Evolutionary conservation across 2,329 filamentous ascomycete genomes (phyloP), one percentile per base, ranked within the genome.

Genomic region (Paecilomyces dactylethromorphus): DNA sequence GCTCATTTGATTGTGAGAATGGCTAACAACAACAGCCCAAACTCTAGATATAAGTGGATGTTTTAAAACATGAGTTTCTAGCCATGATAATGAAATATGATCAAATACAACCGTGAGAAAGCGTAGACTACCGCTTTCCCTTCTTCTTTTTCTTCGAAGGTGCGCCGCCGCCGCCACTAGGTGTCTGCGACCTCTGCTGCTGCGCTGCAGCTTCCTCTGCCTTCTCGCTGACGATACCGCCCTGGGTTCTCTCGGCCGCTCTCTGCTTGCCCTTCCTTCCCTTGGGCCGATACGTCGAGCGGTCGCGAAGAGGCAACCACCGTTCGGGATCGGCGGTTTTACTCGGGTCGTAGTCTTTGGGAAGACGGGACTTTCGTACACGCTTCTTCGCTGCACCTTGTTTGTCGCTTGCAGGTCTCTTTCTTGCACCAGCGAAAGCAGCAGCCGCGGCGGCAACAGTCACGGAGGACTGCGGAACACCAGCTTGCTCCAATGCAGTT

Each of bases 251-350:
- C 65, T 91, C 89, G 61, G 82, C 81, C 3, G 86, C 87, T 77
- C 88, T 89, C 82, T 92, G 88, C 82, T 91, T 93, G 58, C 91
- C 90, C 82, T 96, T 96, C 79, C 89, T 92, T 5, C 92, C 92
- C 79, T 94, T 96, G 7, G 92, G 92, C 54, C 89, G 82, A 76
- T 96, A 99, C 49, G 86, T 90, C 66, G 90, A 94, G 59, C 94
- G 84, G 72, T 99, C 94, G 56, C 89, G 87, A 68, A 97, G 80
- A 12, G 94, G 93, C 60, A 99, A 77, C 94, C 94, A 99, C 62
- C 94, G 83, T 76, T 99, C 94, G 0, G 91, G 87, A 73, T 99
- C 94, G 33, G 90, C 84, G 64, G 86, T 87, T 80, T 92, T 95
- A 66, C 82, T 85, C 56, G 90, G 84, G 60, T 91, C 90, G 58